A percentile compares a stretch with the other conserved stretches of the same genome.
phyloP scores from a whole-genome alignment of 1,139 yeast genomes.

The Tardiomyces digboiensis region DNA sequence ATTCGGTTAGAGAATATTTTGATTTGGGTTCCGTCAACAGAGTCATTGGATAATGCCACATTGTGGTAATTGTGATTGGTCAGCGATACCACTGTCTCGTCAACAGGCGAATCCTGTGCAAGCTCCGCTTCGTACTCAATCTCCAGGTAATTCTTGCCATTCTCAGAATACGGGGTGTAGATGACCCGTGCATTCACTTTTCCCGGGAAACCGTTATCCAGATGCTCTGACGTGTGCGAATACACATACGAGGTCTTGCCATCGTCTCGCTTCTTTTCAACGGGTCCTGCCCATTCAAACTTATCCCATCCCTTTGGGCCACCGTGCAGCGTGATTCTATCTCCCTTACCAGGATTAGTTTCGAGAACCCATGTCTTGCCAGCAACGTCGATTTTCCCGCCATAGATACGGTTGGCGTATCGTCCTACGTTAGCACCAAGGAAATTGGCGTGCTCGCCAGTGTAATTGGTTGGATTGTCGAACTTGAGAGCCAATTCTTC shows the following conservation, averaged over 20 bases:
- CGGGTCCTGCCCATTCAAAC: constrained; percentile 23
- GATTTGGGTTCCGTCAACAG: constrained; percentile 24
- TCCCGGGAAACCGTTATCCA: constrained; percentile 48
- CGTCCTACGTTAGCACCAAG: constrained; percentile 60
- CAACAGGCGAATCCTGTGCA: constrained; percentile 29
- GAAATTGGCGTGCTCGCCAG: constrained; percentile 34
- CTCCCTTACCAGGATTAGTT: constrained; percentile 32
- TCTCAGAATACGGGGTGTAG: constrained; percentile 30
- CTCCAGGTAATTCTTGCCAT: constrained; percentile 25
- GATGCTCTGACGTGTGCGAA: constrained; percentile 33
- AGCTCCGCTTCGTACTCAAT: constrained; percentile 42
- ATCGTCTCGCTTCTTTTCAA: constrained; percentile 39
- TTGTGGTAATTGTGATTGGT: constrained; percentile 58
- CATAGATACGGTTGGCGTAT: constrained; percentile 49
- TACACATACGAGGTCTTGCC: constrained; percentile 23
- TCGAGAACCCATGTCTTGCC: constrained; percentile 35
- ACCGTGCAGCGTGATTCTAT: constrained; percentile 37
- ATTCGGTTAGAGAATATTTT: constrained; percentile 24
- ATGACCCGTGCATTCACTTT: constrained; percentile 35
- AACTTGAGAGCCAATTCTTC: constrained; percentile 17
- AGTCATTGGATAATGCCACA: constrained; percentile 11
- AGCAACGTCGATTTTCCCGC: constrained; percentile 35
- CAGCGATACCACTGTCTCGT: constrained; percentile 45
- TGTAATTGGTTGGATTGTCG: constrained; percentile 17
- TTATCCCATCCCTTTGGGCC: constrained; percentile 47